Evolutionary conservation across 305 asterid genomes (phyloP).

Genomic region (Solanum chacoense): DNA sequence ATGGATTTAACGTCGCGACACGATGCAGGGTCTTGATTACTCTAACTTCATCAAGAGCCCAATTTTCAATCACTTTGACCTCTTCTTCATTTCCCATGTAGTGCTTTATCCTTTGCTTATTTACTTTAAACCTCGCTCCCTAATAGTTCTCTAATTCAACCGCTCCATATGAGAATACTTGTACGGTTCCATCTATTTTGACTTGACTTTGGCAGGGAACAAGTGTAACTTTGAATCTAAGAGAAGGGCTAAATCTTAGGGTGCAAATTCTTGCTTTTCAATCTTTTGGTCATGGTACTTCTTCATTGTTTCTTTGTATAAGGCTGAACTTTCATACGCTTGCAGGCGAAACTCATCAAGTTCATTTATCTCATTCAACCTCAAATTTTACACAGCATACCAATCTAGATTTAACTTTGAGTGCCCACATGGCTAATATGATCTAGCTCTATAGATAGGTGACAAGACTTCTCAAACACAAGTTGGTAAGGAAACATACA

Average conservation of each 20-base stretch:
- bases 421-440: not conserved
- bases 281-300: not conserved
- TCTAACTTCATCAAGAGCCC: not conserved
- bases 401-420: not conserved
- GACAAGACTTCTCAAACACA: not conserved
- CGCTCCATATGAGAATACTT: not conserved
- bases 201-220: not conserved
- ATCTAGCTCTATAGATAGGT: not conserved
- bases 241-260: not conserved
- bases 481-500: not conserved
- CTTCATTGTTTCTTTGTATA: not conserved
- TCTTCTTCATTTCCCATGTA: not conserved
- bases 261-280: not conserved
- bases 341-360: not conserved
- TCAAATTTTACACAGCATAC: not conserved
- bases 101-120: not conserved
- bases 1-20: not conserved
- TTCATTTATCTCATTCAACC: not conserved
- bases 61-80: not conserved
- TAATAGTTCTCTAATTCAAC: not conserved
- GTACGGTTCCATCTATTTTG: not conserved
- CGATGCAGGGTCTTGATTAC: not conserved
- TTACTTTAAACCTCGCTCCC: not conserved
- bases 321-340: not conserved
- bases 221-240: not conserved